A percentile compares a stretch with the other conserved stretches of the same genome.
Evolutionary conservation across 257 asterid species (phyloP).

Genomic region (Salvia miltiorrhiza): DNA sequence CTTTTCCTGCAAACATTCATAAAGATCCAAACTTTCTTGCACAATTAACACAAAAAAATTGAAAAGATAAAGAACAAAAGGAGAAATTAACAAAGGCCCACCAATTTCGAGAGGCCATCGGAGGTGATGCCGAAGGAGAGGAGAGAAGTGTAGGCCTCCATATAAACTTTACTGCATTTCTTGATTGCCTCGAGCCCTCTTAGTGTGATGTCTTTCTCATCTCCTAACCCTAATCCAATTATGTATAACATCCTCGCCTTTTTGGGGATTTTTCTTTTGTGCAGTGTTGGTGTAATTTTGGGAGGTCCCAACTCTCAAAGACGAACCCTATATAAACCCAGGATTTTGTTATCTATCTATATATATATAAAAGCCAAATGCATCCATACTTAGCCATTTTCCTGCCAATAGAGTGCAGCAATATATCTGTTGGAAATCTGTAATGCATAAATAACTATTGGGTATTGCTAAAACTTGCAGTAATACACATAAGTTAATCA

Average conservation of each 20-base stretch:
- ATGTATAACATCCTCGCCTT: conserved; percentile 54
- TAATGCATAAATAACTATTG: too few species aligned
- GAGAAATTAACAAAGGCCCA: conserved; percentile 2
- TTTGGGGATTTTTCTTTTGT: too few species aligned
- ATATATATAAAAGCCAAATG: too few species aligned
- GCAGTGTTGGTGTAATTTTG: too few species aligned
- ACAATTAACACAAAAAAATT: background rate
- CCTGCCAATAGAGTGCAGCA: too few species aligned
- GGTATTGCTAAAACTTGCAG: too few species aligned
- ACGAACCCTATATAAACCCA: too few species aligned
- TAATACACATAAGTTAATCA: too few species aligned
- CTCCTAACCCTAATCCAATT: conserved; percentile 77
- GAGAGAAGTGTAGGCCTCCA: conserved; percentile 94
- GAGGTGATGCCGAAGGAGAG: conserved; percentile 82
- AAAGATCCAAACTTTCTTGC: conserved; percentile 21
- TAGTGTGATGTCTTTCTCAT: conserved; percentile 78
- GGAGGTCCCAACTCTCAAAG: too few species aligned
- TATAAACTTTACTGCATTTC: conserved; percentile 64
- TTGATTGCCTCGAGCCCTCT: conserved; percentile 84
- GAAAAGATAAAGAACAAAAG: background rate
- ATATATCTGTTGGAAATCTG: too few species aligned
- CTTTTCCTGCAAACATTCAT: conserved; percentile 48
- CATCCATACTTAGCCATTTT: too few species aligned
- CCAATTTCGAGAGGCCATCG: conserved; percentile 69
- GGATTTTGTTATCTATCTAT: too few species aligned